These are phyloP conservation scores for Psilocybe subaeruginosa DNA, from an alignment of 768 basidiomycete genomes.

Conservation along the genomic window DNA sequence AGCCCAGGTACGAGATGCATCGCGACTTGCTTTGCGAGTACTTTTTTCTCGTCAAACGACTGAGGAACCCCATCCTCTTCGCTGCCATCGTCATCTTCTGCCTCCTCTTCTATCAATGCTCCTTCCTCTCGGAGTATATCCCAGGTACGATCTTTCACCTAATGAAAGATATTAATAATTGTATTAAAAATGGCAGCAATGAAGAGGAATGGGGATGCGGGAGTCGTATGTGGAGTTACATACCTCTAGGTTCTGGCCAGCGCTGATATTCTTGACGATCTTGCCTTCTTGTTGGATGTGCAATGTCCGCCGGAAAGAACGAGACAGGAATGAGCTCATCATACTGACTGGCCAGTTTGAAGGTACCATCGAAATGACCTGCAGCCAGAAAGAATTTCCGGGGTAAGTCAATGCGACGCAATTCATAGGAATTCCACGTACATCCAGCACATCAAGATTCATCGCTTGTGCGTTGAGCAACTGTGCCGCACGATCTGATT, in stretches of 20 bases:
- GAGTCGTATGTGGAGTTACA: constrained; percentile 3
- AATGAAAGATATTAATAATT: neutral
- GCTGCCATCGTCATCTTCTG: constrained; percentile 41
- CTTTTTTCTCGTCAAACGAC: constrained; percentile 47
- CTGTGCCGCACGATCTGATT: constrained; percentile 61
- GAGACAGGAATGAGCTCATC: constrained; percentile 76
- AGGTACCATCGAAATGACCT: constrained; percentile 73
- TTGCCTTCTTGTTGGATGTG: constrained; percentile 72
- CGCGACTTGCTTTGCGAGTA: constrained; percentile 40
- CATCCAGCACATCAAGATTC: constrained; percentile 78
- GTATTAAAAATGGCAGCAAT: constrained; percentile 2
- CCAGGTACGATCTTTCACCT: constrained; percentile 67
- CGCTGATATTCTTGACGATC: constrained; percentile 77
- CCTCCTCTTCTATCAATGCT: constrained; percentile 66
- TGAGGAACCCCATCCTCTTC: constrained; percentile 28
- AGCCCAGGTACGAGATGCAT: constrained; percentile 24
- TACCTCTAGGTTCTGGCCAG: constrained; percentile 79
- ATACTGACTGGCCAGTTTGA: constrained; percentile 73
- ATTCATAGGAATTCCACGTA: constrained; percentile 37
- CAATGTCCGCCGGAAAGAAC: constrained; percentile 76
- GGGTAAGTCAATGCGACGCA: neutral
- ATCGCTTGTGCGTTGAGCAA: constrained; percentile 81
- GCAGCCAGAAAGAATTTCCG: neutral
- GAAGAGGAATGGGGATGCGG: neutral
- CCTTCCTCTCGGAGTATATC: constrained; percentile 62